phyloP scores from a whole-genome alignment of 2,329 filamentous ascomycete species.

The Gremmenia infestans region DNA sequence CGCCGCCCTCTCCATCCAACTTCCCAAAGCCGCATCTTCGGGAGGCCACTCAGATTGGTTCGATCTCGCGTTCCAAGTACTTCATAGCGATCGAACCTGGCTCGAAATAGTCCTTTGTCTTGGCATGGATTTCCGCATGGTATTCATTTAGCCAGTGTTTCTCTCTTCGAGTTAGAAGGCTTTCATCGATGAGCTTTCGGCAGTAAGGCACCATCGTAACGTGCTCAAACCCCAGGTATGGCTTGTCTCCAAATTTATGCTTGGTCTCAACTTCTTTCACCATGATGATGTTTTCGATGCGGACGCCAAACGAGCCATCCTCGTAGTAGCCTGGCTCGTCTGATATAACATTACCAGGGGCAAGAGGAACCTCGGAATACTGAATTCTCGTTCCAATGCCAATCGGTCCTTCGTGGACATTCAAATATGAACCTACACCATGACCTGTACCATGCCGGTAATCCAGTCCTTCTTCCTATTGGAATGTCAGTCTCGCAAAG shows the following conservation, averaged over 20 bases:
- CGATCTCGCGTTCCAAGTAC: conserved; percentile 88
- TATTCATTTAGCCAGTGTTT: conserved; percentile 85
- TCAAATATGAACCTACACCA: conserved; percentile 89
- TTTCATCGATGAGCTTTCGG: conserved; percentile 75
- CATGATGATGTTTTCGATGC: conserved; percentile 94
- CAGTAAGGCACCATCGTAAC: conserved; percentile 97
- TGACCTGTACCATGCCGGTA: conserved; percentile 96
- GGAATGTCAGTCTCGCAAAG: conserved; percentile 6
- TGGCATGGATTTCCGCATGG: conserved; percentile 73
- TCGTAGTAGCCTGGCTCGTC: conserved; percentile 98
- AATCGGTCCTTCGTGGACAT: conserved; percentile 96
- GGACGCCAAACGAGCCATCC: conserved; percentile 88
- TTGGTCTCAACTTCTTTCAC: conserved; percentile 83
- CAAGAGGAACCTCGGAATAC: conserved; percentile 83
- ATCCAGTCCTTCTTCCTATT: conserved; percentile 70
- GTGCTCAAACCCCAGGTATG: conserved; percentile 91
- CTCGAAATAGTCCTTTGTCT: conserved; percentile 73
- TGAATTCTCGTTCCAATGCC: conserved; percentile 90
- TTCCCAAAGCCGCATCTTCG: too few relatives aligned
- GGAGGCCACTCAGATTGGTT: conserved; percentile 37
- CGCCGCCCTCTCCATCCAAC: too few relatives aligned
- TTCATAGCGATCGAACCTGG: conserved; percentile 64
- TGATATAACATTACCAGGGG: conserved; percentile 90
- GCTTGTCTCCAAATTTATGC: conserved; percentile 86
- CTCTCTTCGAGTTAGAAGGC: conserved; percentile 67